phyloP scores from a whole-genome alignment of 2,329 filamentous ascomycete genomes.

The Emergomyces pasteurianus region DNA sequence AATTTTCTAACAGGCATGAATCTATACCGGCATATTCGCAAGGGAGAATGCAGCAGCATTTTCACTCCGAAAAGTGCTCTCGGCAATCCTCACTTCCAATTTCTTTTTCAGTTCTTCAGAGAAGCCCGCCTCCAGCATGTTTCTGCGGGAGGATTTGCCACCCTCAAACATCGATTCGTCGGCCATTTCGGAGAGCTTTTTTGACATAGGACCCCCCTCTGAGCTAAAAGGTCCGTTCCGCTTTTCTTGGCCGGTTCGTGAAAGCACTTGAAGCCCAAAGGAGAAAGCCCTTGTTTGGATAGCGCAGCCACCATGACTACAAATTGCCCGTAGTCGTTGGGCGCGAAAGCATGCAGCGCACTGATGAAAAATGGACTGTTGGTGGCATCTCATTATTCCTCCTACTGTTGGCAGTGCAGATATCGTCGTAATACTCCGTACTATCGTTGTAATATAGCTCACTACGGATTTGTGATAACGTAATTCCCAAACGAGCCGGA shows the following conservation, averaged over 20 bases:
- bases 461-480: no score
- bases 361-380: not conserved
- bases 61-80: slow-evolving; percentile 41
- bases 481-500: no score
- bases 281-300: not conserved
- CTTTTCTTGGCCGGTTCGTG: slow-evolving; percentile 3
- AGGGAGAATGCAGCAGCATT: slow-evolving; percentile 44
- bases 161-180: slow-evolving; percentile 46
- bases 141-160: slow-evolving; percentile 42
- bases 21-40: slow-evolving; percentile 37
- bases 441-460: no score
- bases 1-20: not conserved
- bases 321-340: not conserved
- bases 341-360: slow-evolving; percentile 4
- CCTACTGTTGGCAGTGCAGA: not conserved
- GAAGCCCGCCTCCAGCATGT: slow-evolving; percentile 51
- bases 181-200: slow-evolving; percentile 47
- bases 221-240: slow-evolving; percentile 12
- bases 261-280: not conserved
- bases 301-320: not conserved
- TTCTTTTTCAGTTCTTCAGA: slow-evolving; percentile 47
- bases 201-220: slow-evolving; percentile 45
- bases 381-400: not conserved
- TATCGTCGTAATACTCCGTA: no score
- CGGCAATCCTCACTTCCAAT: slow-evolving; percentile 46